A percentile compares a stretch with the other conserved stretches of the same genome.
Conservation (phyloP, 1,139 yeast genomes). For the Insectozyma bohioensis region DNA sequence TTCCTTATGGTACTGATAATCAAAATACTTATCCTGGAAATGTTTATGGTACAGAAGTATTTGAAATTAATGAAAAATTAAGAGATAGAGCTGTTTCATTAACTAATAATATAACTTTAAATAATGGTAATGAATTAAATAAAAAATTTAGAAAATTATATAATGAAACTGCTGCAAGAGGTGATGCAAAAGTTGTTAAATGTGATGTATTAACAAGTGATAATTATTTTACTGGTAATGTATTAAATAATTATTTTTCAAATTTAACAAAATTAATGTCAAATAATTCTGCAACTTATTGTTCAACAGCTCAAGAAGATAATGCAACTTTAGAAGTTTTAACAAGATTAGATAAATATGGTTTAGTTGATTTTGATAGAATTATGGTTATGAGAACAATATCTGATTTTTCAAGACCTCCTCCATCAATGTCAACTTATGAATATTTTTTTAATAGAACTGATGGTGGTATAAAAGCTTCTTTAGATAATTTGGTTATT, state of each 20-base stretch:
- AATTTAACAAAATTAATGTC: slow-evolving; percentile 51
- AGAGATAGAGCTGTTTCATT: slow-evolving; percentile 58
- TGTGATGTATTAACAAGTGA: slow-evolving; percentile 67
- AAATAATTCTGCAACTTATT: slow-evolving; percentile 59
- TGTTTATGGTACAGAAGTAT: slow-evolving; percentile 66
- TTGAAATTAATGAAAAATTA: slow-evolving; percentile 58
- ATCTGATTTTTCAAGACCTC: slow-evolving; percentile 62
- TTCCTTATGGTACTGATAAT: slow-evolving; percentile 51
- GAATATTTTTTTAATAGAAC: slow-evolving; percentile 49
- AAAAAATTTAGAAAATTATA: slow-evolving; percentile 48
- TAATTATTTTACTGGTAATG: slow-evolving; percentile 57
- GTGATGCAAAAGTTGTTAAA: slow-evolving; percentile 47
- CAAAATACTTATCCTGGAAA: slow-evolving; percentile 53
- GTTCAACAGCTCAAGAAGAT: slow-evolving; percentile 69
- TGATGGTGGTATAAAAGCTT: slow-evolving; percentile 54
- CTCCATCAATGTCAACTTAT: slow-evolving; percentile 47
- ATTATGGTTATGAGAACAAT: slow-evolving; percentile 63
- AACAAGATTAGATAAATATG: slow-evolving; percentile 53
- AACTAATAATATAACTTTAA: slow-evolving; percentile 45
- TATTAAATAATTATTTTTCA: slow-evolving; percentile 50
- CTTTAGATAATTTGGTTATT: slow-evolving; percentile 50
- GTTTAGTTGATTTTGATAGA: slow-evolving; percentile 57
- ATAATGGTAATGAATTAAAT: slow-evolving; percentile 47
- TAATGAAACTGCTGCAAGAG: slow-evolving; percentile 48
- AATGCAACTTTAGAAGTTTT: slow-evolving; percentile 65